Evolutionary conservation across 495 filamentous ascomycete genomes (phyloP).

Genomic region (Annulohypoxylon moriforme): DNA sequence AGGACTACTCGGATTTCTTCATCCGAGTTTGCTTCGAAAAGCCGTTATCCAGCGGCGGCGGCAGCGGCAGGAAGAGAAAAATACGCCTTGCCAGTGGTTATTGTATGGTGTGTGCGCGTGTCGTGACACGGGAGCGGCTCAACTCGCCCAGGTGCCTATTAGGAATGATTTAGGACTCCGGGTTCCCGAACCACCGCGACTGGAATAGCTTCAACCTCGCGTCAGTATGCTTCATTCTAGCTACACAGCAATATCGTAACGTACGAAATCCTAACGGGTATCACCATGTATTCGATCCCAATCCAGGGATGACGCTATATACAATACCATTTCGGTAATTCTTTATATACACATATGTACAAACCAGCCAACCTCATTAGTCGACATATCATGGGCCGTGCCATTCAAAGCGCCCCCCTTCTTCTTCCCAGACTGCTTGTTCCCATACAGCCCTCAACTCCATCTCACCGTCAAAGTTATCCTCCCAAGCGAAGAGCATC

Average conservation of each 20-base stretch:
- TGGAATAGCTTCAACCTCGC: constrained; percentile 28
- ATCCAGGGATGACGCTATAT: constrained; percentile 29
- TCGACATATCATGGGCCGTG: constrained; percentile 24
- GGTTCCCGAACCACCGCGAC: constrained; percentile 1
- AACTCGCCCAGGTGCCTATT: background rate
- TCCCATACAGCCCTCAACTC: constrained; percentile 48
- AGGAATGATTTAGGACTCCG: background rate
- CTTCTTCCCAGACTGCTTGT: constrained; percentile 44
- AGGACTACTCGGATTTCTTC: constrained; percentile 24
- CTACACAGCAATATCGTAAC: constrained; percentile 7
- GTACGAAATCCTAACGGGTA: background rate
- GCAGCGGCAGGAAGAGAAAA: constrained; percentile 3
- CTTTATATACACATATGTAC: constrained; percentile 26
- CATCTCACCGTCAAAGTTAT: constrained; percentile 46
- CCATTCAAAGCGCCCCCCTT: constrained; percentile 20
- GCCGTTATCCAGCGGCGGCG: constrained; percentile 27
- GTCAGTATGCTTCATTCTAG: background rate
- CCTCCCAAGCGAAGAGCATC: constrained; percentile 48
- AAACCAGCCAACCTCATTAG: constrained; percentile 16
- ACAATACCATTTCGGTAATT: constrained; percentile 26
- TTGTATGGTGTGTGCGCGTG: constrained; percentile 6
- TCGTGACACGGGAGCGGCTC: background rate
- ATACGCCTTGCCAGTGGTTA: constrained; percentile 1
- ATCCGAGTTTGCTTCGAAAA: constrained; percentile 28
- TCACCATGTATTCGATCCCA: constrained; percentile 24